phyloP scores from a whole-genome alignment of 1,284 basidiomycete genomes.

The Ceratobasidium sp. region DNA sequence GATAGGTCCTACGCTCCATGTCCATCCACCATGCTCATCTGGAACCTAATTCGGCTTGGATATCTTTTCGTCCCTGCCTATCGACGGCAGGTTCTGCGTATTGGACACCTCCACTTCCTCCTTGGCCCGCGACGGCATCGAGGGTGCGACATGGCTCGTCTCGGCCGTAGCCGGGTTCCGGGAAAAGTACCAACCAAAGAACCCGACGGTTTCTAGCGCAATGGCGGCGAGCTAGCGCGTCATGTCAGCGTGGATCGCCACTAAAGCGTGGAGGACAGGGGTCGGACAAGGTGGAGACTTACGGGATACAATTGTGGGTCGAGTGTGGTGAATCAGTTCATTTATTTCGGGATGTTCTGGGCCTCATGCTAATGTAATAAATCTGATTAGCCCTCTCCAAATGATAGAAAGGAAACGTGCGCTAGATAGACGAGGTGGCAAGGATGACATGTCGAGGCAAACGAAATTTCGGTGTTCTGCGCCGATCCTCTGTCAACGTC shows the following conservation, averaged over 20 bases:
- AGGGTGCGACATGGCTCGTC: not conserved
- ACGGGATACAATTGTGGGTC: conserved; percentile 32
- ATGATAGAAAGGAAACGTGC: not conserved
- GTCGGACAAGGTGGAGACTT: not conserved
- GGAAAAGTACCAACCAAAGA: conserved; percentile 3
- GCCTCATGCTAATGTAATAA: not conserved
- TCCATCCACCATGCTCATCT: too few relatives aligned
- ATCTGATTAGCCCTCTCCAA: not conserved
- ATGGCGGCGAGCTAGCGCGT: conserved; percentile 4
- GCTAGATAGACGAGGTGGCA: conserved; percentile 10
- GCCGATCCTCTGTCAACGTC: too few relatives aligned
- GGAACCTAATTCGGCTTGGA: too few relatives aligned
- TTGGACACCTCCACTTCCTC: conserved; percentile 12
- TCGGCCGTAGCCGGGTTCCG: conserved; percentile 20
- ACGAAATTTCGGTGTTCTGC: too few relatives aligned
- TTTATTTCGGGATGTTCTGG: conserved; percentile 12
- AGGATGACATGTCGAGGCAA: too few relatives aligned
- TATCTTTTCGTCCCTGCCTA: too few relatives aligned
- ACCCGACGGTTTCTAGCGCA: not conserved
- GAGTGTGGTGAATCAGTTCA: conserved; percentile 17
- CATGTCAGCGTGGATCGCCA: not conserved
- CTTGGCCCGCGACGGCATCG: conserved; percentile 22
- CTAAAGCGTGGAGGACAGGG: too few relatives aligned
- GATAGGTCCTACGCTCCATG: too few relatives aligned
- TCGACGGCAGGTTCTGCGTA: too few relatives aligned